These are phyloP conservation scores for Eutypella sp. DNA, from an alignment of 2,329 filamentous ascomycete species.

Conservation along the genomic window DNA sequence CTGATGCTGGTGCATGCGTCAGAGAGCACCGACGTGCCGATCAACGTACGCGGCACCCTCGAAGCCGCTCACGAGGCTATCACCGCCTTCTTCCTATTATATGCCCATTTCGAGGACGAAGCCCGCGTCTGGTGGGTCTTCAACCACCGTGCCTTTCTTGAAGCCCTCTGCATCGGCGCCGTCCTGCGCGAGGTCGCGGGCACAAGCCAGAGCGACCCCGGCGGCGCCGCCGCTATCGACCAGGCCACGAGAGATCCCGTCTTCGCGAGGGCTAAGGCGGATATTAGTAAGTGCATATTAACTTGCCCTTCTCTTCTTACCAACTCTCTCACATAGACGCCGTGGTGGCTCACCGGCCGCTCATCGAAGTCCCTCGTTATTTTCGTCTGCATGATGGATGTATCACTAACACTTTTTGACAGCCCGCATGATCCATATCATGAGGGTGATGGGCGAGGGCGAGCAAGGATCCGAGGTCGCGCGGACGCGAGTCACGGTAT, in stretches of 20 bases:
- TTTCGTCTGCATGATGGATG: no score
- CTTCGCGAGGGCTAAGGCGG: conserved; percentile 53
- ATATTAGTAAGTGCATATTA: conserved; percentile 49
- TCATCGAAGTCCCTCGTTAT: no score
- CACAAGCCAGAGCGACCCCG: no score
- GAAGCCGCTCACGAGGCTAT: conserved; percentile 75
- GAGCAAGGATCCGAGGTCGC: conserved; percentile 55
- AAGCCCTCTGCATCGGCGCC: conserved; percentile 64
- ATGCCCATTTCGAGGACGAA: conserved; percentile 62
- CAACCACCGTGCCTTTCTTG: conserved; percentile 74
- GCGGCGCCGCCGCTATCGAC: conserved; percentile 42
- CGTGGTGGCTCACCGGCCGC: no score
- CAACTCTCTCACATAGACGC: background rate
- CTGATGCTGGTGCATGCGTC: conserved; percentile 74
- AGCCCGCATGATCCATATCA: conserved; percentile 61
- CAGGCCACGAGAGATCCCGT: conserved; percentile 48
- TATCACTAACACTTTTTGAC: no score
- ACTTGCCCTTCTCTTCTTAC: background rate
- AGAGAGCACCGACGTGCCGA: conserved; percentile 57
- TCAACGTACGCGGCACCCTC: conserved; percentile 64
- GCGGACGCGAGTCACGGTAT: conserved; percentile 52
- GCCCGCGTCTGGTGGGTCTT: conserved; percentile 82
- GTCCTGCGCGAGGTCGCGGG: conserved; percentile 50
- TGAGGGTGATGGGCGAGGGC: conserved; percentile 52
- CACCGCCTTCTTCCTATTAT: conserved; percentile 68